These are phyloP conservation scores for Ogataea ganodermae DNA, from an alignment of 805 yeast species.

Conservation along the genomic window DNA sequence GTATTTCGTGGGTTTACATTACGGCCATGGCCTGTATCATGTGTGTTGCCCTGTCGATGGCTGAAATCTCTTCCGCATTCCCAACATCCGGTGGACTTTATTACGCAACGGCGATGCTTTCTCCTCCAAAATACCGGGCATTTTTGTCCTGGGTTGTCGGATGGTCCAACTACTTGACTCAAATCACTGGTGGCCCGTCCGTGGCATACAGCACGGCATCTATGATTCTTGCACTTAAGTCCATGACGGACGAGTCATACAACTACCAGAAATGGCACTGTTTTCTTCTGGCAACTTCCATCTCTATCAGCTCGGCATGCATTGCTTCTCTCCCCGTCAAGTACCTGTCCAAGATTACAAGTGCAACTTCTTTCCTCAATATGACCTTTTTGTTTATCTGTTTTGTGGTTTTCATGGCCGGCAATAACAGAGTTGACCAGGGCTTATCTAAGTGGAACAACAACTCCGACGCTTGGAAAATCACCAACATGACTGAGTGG, in stretches of 20 bases:
- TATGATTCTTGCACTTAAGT: conserved; percentile 54
- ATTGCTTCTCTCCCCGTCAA: conserved; percentile 57
- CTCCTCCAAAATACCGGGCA: conserved; percentile 57
- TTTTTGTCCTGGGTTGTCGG: conserved; percentile 63
- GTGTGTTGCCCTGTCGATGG: conserved; percentile 61
- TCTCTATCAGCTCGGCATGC: conserved; percentile 47
- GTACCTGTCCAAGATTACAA: conserved; percentile 53
- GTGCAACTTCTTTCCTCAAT: conserved; percentile 51
- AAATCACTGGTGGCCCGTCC: conserved; percentile 62
- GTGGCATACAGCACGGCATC: conserved; percentile 59
- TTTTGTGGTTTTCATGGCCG: conserved; percentile 54
- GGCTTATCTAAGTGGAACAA: conserved; percentile 51
- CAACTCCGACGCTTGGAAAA: conserved; percentile 53
- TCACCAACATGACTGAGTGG: conserved; percentile 60
- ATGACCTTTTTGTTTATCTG: conserved; percentile 51
- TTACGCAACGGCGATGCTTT: conserved; percentile 63
- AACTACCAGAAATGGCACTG: conserved; percentile 49
- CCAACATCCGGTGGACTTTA: conserved; percentile 73
- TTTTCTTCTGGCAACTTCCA: conserved; percentile 53
- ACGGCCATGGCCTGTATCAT: conserved; percentile 57
- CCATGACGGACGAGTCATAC: conserved; percentile 42
- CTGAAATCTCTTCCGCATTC: conserved; percentile 64
- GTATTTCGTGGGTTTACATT: conserved; percentile 64
- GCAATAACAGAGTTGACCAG: conserved; percentile 41
- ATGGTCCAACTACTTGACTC: conserved; percentile 66